Conservation (phyloP, 371 early-diverging fungal genomes). For the Rhizomucor pusillus region DNA sequence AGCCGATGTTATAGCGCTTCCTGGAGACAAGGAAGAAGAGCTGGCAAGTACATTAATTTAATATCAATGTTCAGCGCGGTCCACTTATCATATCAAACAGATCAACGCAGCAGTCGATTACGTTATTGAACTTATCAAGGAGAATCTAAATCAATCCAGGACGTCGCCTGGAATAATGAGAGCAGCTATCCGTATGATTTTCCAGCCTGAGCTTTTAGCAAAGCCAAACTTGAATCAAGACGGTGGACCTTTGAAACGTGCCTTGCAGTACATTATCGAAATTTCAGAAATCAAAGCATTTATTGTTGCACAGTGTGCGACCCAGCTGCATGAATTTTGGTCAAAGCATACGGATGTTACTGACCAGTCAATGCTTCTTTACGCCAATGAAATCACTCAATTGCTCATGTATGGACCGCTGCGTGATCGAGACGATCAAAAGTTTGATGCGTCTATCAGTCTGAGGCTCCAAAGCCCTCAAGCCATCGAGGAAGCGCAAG, state of each 20-base stretch:
- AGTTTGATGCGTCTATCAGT: slow-evolving; percentile 50
- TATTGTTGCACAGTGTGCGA: slow-evolving; percentile 29
- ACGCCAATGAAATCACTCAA: slow-evolving; percentile 32
- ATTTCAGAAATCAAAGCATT: slow-evolving; percentile 38
- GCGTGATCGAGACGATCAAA: slow-evolving; percentile 55
- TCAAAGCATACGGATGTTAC: slow-evolving; percentile 23
- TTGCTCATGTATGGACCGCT: slow-evolving; percentile 56
- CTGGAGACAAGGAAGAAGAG: slow-evolving; percentile 32
- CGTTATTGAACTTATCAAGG: slow-evolving; percentile 34
- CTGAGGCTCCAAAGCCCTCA: slow-evolving; percentile 30
- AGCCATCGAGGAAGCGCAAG: slow-evolving; percentile 29
- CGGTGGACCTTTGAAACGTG: slow-evolving; percentile 42
- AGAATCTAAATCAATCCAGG: slow-evolving; percentile 35
- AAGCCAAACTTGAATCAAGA: slow-evolving; percentile 26
- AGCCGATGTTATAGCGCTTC: slow-evolving; percentile 23
- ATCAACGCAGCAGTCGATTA: slow-evolving; percentile 24
- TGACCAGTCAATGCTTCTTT: slow-evolving; percentile 34
- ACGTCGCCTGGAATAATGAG: slow-evolving; percentile 33
- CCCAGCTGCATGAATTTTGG: slow-evolving; percentile 36
- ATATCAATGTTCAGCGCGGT: no score
- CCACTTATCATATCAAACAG: slow-evolving; percentile 11
- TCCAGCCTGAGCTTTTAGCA: slow-evolving; percentile 34
- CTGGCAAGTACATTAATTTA: no score
- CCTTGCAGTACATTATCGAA: slow-evolving; percentile 28
- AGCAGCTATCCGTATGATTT: slow-evolving; percentile 31